Conservation (phyloP, 2,329 filamentous ascomycete genomes). For the Fusarium protoensiforme region DNA sequence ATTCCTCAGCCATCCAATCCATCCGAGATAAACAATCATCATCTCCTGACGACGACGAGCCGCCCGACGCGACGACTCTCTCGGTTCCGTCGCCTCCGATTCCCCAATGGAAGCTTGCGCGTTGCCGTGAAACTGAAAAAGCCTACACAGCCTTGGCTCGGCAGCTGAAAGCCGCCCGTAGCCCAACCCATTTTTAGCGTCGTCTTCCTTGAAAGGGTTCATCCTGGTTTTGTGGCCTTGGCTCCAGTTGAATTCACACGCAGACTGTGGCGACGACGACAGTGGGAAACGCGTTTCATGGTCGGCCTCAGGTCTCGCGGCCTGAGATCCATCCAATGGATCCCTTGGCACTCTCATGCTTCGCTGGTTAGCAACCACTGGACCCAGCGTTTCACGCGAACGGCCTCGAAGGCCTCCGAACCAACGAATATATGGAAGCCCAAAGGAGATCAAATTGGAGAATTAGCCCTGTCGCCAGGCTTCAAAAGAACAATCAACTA, state of each 20-base stretch:
- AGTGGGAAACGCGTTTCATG: slow-evolving; percentile 20
- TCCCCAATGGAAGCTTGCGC: slow-evolving; percentile 1
- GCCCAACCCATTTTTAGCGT: not conserved
- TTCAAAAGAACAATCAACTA: not conserved
- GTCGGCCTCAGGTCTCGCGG: slow-evolving; percentile 8
- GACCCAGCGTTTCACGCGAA: not conserved
- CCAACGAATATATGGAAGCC: not conserved
- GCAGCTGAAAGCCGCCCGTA: slow-evolving; percentile 32
- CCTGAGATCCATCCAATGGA: not conserved
- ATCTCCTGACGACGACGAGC: slow-evolving; percentile 8
- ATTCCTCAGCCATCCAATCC: not conserved
- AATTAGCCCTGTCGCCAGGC: not conserved
- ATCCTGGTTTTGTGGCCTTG: not conserved
- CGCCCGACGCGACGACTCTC: slow-evolving; percentile 29
- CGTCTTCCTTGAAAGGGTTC: not conserved
- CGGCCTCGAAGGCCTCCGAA: not conserved
- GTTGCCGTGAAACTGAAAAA: slow-evolving; percentile 10
- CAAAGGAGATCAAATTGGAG: not conserved
- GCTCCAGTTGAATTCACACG: no score
- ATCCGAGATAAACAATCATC: slow-evolving; percentile 13
- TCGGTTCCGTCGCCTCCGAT: not conserved
- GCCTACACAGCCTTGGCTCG: slow-evolving; percentile 36
- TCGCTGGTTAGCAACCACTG: not conserved
- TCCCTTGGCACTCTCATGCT: not conserved
- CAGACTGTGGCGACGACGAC: not conserved